Base-by-base conservation (phyloP, 2,329 filamentous ascomycete species). In the Huntiella abstrusa region DNA sequence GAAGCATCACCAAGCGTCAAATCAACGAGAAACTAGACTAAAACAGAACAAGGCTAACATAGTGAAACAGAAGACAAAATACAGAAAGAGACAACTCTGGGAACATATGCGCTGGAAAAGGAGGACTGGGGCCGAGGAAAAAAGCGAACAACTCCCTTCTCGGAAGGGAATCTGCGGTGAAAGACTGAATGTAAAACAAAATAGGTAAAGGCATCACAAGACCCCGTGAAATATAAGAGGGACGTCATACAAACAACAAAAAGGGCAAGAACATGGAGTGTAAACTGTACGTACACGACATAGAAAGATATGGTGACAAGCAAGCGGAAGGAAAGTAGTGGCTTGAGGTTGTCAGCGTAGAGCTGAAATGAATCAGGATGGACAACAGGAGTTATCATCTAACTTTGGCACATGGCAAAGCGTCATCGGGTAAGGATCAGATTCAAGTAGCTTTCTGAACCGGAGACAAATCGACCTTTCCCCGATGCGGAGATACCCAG, bases 401-500 rank as follows among this genome's bases (percentile, higher is more conserved):
- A 28, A 28, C 22, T 28, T 28, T 28, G 22, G 33, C 17, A 13
- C 19, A 43, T 12, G n/a, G 16, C 12, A 41, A 33, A 16, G 39
- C 17, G 19, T n/a, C 41, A 36, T 37, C 22, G 6, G 22, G 22
- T 2, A 28, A 28, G 3, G 22, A 28, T 28, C 43, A 35, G 38
- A 33, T 44, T 43, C 19, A 49, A 38, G 22, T 35, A 15, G 46
- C 35, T 33, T 41, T 38, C 41, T 47, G 46, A 22, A 49, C 46
- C 19, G 49, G 45, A 16, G 47, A 40, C 36, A 36, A 22, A 35
- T 46, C 38, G 5, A 48, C 39, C 38, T 46, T 35, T 32, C 55
- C 62, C 16, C 62, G 32, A 50, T 57, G 62, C 10, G 50, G 51
- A 12, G 52, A 55, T 51, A 73, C 62, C 64, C 65, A 69, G 3